Conservation (phyloP, 495 filamentous ascomycete species). For the Neurospora sp. region DNA sequence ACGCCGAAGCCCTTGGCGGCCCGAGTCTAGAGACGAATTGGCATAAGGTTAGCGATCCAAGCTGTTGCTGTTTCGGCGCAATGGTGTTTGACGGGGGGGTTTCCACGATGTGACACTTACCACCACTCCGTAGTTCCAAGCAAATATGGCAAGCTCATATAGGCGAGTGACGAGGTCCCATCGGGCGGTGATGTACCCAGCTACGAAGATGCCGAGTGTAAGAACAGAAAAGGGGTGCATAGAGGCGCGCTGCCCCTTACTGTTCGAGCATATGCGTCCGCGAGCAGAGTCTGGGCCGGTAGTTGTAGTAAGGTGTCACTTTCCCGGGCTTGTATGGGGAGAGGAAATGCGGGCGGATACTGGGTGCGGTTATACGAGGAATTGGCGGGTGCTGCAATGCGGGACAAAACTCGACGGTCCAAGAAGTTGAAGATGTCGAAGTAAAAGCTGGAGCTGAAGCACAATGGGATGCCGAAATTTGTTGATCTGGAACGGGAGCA, state of each 20-base stretch:
- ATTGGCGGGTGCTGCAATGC: not conserved
- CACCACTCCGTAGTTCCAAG: constrained; percentile 97
- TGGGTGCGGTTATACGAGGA: not conserved
- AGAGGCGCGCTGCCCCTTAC: constrained; percentile 34
- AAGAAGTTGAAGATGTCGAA: not conserved
- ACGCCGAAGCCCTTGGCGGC: constrained; percentile 32
- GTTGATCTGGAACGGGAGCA: not conserved
- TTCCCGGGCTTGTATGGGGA: not conserved
- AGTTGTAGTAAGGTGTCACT: not conserved
- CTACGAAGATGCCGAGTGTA: constrained; percentile 94
- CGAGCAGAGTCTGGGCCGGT: not conserved
- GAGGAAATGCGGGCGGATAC: not conserved
- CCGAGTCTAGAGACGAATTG: constrained; percentile 24
- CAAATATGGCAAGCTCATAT: constrained; percentile 92
- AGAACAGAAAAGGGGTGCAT: constrained; percentile 96
- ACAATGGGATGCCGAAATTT: not conserved
- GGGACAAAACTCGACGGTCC: not conserved
- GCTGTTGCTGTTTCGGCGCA: not conserved
- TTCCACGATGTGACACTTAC: constrained; percentile 41
- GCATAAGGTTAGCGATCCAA: not conserved
- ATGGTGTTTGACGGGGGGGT: not conserved
- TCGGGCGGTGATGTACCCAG: constrained; percentile 96
- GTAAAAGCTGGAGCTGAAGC: not conserved
- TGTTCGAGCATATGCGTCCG: constrained; percentile 16
- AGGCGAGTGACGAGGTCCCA: constrained; percentile 94